These are phyloP conservation scores for Fusarium nygamai DNA, from an alignment of 2,329 filamentous ascomycete species.

Conservation along the genomic window DNA sequence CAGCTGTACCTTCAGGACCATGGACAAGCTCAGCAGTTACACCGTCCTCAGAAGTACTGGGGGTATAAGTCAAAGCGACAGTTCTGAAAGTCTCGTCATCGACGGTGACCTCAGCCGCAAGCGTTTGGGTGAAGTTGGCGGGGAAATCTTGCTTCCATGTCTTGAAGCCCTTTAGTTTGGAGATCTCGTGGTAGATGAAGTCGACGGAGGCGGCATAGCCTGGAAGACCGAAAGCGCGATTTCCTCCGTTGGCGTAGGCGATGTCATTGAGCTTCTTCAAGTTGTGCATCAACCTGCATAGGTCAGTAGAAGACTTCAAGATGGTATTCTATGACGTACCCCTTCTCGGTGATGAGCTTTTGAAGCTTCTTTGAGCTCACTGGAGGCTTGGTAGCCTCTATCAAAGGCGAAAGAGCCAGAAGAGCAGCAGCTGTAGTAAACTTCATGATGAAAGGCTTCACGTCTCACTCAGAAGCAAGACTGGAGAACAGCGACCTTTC, in stretches of 20 bases:
- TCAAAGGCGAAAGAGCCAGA: constrained; percentile 42
- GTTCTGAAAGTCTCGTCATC: constrained; percentile 41
- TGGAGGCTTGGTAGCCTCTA: constrained; percentile 30
- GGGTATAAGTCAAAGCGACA: constrained; percentile 46
- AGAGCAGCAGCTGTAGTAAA: constrained; percentile 21
- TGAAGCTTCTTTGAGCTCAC: constrained; percentile 40
- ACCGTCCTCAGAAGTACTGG: constrained; percentile 45
- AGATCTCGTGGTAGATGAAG: constrained; percentile 43
- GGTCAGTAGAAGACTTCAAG: background rate
- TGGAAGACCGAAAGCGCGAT: constrained; percentile 46
- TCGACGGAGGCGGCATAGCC: constrained; percentile 50
- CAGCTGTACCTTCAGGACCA: constrained; percentile 41
- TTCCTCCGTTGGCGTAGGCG: constrained; percentile 46
- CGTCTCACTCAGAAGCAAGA: background rate
- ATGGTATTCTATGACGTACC: background rate
- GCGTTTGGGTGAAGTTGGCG: constrained; percentile 41
- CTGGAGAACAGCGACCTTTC: rapidly evolving
- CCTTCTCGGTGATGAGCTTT: constrained; percentile 39
- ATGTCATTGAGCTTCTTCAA: constrained; percentile 44
- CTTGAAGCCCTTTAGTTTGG: constrained; percentile 41
- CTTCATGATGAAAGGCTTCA: constrained; percentile 24
- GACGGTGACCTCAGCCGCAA: constrained; percentile 37
- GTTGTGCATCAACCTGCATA: constrained; percentile 37
- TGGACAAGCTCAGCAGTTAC: constrained; percentile 41
- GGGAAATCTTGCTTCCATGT: constrained; percentile 47